Base-by-base conservation (phyloP, 306 rosid genomes). In the Gillenia trifoliata region DNA sequence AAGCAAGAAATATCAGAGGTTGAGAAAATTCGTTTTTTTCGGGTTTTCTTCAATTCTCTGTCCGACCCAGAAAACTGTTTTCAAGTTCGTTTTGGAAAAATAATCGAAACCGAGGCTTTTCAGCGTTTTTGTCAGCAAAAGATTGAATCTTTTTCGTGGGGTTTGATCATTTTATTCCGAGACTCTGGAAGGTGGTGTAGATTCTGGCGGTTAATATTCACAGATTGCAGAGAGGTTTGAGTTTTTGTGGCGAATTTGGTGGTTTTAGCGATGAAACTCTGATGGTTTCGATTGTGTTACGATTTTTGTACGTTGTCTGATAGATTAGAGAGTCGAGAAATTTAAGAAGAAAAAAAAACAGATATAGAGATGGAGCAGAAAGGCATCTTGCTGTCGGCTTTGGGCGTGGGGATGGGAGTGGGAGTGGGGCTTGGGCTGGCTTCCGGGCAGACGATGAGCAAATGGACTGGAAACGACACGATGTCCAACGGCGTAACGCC, bases 351-450 rank as follows among this genome's bases (percentile, higher is more conserved):
- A 5, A 75, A 9, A 65, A 54, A 36, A 25, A 57, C 10, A 47
- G 15, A 45, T 45, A 64, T 34, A 40, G 45, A 73, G 29, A 92
- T 93, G 99, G 99, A 94, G 33, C 92, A 92, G 86, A 94, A 83
- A 77, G 79, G 90, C 25, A 10, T 86, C 36, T 60, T 92, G 79
- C 74, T 92, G 43, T 94, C 97, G 67, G 99, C 99, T 19, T 72
- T 94, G 77, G 57, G 97, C 11, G 96, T 92, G 0, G 96, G 99
- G 3, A 89, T 91, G 59, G 98, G 98, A 9, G 92, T 90, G 6
- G 98, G 98, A 29, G 96, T 94, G 16, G 99, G 99, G 28, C 74
- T 94, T 6, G 92, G 96, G 1, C 56, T 94, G 74, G 99, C 96
- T 15, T 88, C 96, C 29, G 92, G 96, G 23, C 96, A 87, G 76